Evolutionary conservation across 2,329 filamentous ascomycete species (phyloP), one percentile per base, ranked within the genome.

Genomic region (Fusarium subtropicale): DNA sequence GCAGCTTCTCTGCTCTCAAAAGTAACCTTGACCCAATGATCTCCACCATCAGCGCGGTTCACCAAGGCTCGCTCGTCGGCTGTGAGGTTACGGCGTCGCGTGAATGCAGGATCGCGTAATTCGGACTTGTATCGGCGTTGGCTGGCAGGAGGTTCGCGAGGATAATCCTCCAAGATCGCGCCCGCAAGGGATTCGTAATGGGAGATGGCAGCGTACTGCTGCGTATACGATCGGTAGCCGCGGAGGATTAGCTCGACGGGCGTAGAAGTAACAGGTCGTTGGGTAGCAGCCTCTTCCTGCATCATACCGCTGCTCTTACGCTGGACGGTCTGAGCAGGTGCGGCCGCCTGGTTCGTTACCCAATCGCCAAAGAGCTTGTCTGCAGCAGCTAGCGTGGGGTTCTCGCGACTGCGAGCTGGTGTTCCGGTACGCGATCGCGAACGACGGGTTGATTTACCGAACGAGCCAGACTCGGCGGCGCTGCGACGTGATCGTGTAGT

Each of bases 11-110:
- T 84, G 42, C 89, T 92, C 79, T 93, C 92, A 74, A 93, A 94
- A 1, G 92, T 94, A 57, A 94, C 84, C 78, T 94, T 94, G 74
- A 97, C 93, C 95, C 95, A 98, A 82, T 97, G 92, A 72, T 92
- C 87, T 44, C 95, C 95, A 51, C 93, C 92, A 46, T 91, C 91
- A 66, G 93, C 94, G 65, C 86, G 88, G 79, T 94, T 93, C 75
- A 95, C 92, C 78, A 94, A 91, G 55, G 86, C 84, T 58, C 94
- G 88, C 74, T 97, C 92, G 38, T 91, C 90, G 20, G 87, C 81
- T 3, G 90, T 91, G 54, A 97, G 81, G 12, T 87, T 86, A 41
- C 84, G 82, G 53, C 87, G 86, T 60, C 89, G 88, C 48, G 91
- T 89, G 11, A 91, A 87, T 12, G 91, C 89, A 52, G 91, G 88